Base-by-base conservation (phyloP, 805 yeast species). In the Lipomyces sp. region DNA sequence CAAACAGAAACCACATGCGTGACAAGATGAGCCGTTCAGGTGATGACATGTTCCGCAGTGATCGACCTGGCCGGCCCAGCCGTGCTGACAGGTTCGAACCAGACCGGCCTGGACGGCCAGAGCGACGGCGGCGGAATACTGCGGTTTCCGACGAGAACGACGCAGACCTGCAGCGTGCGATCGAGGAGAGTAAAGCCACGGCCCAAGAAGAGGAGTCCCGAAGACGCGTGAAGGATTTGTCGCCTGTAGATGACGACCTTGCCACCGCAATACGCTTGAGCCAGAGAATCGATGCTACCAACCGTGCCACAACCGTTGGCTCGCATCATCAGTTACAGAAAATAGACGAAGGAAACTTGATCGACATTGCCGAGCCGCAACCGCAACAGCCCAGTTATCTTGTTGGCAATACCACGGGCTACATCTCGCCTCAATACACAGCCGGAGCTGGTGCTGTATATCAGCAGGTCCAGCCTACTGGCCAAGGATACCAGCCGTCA, bases 381-480 rank as follows among this genome's bases (percentile, higher is more conserved):
- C 48, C 13, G 4, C 59, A 55, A 50, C 59, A 35, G 48, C 59
- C 34, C 50, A 24, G 32, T 45, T 18, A 45, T 11, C 45, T 13
- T 34, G 29, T 30, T 18, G 32, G 6, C 48, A 30, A 34, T 45
- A 42, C 8, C 48, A 42, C 48, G 3, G 48, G 48, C 18, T 42
- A 42, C 18, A 42, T 42, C 29, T 42, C 48, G 48, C 48, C 48
- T 42, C 48, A 42, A 42, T 42, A 42, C 29, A 5, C 48, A 42
- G 3, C 48, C 15, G 48, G 24, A 42, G 48, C 89, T n/a, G 97
- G 97, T 62, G 87, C 86, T 29, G 77, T 86, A 5, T 87, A 97
- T 79, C 85, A 95, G 64, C 97, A 98, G 2, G 96, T 96, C 57
- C 98, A 94, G 75, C 94, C 90, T 76, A 94, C 98, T 0, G 86